phyloP scores from a whole-genome alignment of 352 stramenopile genomes.

The Blastocystis sp. region DNA sequence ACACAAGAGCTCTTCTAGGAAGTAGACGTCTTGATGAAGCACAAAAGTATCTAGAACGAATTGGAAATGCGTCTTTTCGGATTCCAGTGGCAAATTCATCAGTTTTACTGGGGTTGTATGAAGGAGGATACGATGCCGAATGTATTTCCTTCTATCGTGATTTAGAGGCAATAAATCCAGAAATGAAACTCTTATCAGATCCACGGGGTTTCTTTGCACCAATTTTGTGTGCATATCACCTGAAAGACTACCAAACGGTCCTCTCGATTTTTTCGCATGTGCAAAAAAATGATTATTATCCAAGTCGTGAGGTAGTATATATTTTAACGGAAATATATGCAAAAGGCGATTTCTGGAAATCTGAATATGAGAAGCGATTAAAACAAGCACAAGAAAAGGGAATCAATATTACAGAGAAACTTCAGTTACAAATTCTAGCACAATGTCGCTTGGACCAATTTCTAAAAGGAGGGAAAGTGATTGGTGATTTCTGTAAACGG shows the following conservation, averaged over 20 bases:
- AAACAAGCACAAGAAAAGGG: not conserved
- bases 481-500: constrained; percentile 31
- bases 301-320: constrained; percentile 37
- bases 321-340: constrained; percentile 10
- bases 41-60: not conserved
- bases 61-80: not conserved
- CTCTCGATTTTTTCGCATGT: not conserved
- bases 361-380: not conserved
- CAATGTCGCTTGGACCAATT: constrained; percentile 21
- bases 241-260: not conserved
- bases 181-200: not conserved
- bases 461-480: not conserved
- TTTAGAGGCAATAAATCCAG: not conserved
- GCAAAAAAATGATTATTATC: not conserved
- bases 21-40: not conserved
- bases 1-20: constrained; percentile 5
- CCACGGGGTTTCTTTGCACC: constrained; percentile 28
- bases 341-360: constrained; percentile 38
- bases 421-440: constrained; percentile 25
- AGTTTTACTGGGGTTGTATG: constrained; percentile 10
- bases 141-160: constrained; percentile 19
- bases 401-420: not conserved
- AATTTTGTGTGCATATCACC: not conserved
- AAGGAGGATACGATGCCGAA: constrained; percentile 15
- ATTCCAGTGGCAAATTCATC: not conserved